A percentile compares a stretch with the other conserved stretches of the same genome.
phyloP scores from a whole-genome alignment of 441 rosid genomes.

The Populus hybrid region DNA sequence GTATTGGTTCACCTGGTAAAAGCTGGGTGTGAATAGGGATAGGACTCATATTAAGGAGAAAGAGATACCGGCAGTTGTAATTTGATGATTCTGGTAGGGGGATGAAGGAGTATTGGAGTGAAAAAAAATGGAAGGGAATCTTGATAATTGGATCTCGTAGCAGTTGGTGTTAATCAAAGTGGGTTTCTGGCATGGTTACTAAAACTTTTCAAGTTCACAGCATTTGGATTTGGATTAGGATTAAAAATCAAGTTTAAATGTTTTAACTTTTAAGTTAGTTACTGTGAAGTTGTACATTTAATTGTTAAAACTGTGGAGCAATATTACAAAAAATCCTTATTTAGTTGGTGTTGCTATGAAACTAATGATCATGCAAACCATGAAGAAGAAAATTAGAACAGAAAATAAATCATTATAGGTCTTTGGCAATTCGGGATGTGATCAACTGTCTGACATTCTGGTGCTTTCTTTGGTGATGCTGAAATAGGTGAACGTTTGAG shows the following conservation, averaged over 20 bases:
- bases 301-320: background rate
- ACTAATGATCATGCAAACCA: background rate
- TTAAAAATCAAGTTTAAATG: background rate
- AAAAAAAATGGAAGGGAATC: background rate
- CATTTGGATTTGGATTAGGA: background rate
- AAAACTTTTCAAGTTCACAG: background rate
- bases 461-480: slow-evolving; percentile 11
- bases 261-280: background rate
- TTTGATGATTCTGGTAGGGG: background rate
- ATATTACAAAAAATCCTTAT: background rate
- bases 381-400: background rate
- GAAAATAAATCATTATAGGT: background rate
- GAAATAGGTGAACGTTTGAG: slow-evolving; percentile 84
- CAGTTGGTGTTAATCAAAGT: background rate
- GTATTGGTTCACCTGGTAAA: background rate
- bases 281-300: background rate
- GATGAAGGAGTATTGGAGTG: background rate
- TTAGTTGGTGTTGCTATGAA: background rate
- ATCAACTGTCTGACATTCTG: slow-evolving; percentile 10
- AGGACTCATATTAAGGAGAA: too few species aligned
- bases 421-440: background rate
- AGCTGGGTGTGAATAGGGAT: too few species aligned
- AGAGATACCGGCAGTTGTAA: background rate
- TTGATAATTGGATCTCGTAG: background rate
- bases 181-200: background rate